Evolutionary conservation across 805 yeast genomes (phyloP), one percentile per base, ranked within the genome.

Genomic region (Teunomyces panamensis): DNA sequence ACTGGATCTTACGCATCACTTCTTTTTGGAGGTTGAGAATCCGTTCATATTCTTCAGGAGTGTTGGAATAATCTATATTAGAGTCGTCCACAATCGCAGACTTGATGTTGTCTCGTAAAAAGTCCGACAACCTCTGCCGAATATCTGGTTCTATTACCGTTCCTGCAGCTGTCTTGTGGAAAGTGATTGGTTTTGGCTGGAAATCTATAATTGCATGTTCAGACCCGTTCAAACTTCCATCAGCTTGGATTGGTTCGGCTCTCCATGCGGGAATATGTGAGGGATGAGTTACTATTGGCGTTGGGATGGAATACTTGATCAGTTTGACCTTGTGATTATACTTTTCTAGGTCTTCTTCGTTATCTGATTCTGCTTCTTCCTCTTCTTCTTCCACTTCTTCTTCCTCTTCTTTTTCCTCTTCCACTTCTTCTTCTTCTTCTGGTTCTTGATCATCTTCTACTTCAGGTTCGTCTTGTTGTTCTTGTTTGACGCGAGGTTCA

Each of bases 21-120:
- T 71, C 11, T 58, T 60, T 24, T 54, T 89, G 94, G 26, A 78
- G 79, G 0, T 63, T 57, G 37, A 89, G 68, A 16, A 79, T 75
- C n/a, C 64, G 64, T 1, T 81, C 75, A 51, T 79, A 88, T 54
- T 89, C 95, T 42, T 81, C 84, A 0, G 61, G 59, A 0, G 74
- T 60, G 39, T 57, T 62, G 34, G 56, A 51, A 37, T 58, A 64
- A 33, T 73, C 78, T 13, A 54, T 50, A 11, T 54, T 59, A 1
- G 67, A 50, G 30, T 73, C 78, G 48, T 73, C 78, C 5, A 71
- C 53, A 30, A 73, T 69, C 2, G 74, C 69, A 1, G 63, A 54
- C 47, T 62, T 68, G 50, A 57, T 69, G 43, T 66, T 62, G 20
- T 49, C 46, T 16, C 56, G 54, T 35, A 73, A 55, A 42, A 63